Conservation (phyloP, 768 basidiomycete genomes). For the Pholiota molesta region DNA sequence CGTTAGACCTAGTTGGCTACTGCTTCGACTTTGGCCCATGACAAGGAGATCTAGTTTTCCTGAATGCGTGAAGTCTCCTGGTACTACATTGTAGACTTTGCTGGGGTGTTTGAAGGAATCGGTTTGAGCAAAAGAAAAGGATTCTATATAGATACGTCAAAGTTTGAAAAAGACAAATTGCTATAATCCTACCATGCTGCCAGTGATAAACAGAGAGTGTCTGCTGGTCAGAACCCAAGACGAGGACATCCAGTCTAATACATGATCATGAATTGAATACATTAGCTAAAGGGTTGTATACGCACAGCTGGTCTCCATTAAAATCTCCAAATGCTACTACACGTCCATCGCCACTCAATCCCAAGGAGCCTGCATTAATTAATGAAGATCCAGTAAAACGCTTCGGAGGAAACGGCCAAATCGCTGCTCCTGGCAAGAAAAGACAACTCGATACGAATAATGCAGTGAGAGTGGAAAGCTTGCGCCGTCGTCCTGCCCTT, state of each 20-base stretch:
- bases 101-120: constrained; percentile 55
- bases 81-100: constrained; percentile 79
- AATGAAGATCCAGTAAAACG: constrained; percentile 83
- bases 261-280: constrained; percentile 3
- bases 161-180: not conserved
- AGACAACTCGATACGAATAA: constrained; percentile 14
- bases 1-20: constrained; percentile 60
- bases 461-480: constrained; percentile 7
- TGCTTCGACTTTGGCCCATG: constrained; percentile 65
- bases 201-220: constrained; percentile 79
- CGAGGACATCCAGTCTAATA: constrained; percentile 76
- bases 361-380: constrained; percentile 78
- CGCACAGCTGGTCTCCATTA: constrained; percentile 94
- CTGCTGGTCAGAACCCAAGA: constrained; percentile 75
- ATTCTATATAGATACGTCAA: constrained; percentile 41
- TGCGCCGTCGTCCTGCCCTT: constrained; percentile 27
- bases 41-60: constrained; percentile 90
- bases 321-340: constrained; percentile 94
- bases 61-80: constrained; percentile 92
- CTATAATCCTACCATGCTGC: constrained; percentile 64
- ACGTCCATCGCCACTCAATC: constrained; percentile 69
- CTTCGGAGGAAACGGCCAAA: constrained; percentile 90
- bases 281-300: not conserved
- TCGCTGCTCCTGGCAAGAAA: constrained; percentile 27
- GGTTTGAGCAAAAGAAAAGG: constrained; percentile 56